Conservation (phyloP, 345 rosid genomes). For the Anacardium occidentale region DNA sequence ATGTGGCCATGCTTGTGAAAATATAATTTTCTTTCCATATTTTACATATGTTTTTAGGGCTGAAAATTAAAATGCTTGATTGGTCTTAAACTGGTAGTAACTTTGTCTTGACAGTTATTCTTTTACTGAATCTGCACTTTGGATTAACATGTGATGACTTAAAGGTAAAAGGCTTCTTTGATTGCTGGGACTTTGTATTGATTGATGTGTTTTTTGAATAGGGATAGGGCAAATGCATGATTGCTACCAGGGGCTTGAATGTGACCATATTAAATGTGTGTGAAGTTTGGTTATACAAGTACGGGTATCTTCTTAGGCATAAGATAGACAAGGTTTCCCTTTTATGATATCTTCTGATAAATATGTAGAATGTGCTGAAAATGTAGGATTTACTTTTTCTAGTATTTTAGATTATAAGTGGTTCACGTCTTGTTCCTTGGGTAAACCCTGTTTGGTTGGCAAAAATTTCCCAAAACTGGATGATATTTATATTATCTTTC, state of each 20-base stretch:
- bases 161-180: neutral
- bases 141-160: neutral
- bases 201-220: neutral
- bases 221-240: neutral
- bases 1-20: neutral
- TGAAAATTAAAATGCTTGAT: neutral
- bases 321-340: neutral
- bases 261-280: neutral
- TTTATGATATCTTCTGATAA: neutral
- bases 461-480: neutral
- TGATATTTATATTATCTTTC: neutral
- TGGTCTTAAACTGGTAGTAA: neutral
- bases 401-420: neutral
- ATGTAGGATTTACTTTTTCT: neutral
- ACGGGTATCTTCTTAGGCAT: neutral
- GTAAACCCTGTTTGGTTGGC: neutral
- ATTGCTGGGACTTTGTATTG: neutral
- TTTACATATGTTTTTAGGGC: neutral
- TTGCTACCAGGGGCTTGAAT: neutral
- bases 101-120: neutral
- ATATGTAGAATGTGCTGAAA: neutral
- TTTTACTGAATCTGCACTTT: neutral
- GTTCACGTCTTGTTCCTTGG: neutral
- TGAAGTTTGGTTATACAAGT: neutral
- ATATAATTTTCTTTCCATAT: neutral